These are phyloP conservation scores for Hyaloperonospora brassicae DNA, from an alignment of 352 stramenopile genomes.

Conservation along the genomic window DNA sequence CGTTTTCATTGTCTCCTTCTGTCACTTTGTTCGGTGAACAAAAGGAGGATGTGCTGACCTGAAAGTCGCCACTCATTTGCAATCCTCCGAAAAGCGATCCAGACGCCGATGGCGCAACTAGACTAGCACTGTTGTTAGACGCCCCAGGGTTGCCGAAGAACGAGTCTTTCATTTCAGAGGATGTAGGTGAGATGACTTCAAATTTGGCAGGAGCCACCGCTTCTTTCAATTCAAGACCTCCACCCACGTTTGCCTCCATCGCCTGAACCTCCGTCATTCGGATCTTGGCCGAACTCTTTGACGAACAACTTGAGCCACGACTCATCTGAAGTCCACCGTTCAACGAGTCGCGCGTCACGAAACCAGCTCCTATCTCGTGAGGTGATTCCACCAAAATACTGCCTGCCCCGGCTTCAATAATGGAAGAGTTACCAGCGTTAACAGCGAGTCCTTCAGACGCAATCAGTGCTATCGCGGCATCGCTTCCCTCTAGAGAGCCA, in stretches of 20 bases:
- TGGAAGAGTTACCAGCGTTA: slow-evolving; percentile 3
- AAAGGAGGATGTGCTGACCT: slow-evolving; percentile 16
- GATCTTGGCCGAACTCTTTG: slow-evolving; percentile 9
- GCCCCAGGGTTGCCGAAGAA: slow-evolving; percentile 35
- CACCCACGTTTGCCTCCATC: background rate
- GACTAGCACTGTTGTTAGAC: slow-evolving; percentile 8
- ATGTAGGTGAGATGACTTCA: slow-evolving; percentile 30
- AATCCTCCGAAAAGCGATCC: slow-evolving; percentile 37
- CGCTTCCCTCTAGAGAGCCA: background rate
- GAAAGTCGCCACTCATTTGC: slow-evolving; percentile 34
- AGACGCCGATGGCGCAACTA: slow-evolving; percentile 20
- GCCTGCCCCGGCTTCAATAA: slow-evolving; percentile 6
- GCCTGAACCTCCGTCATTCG: slow-evolving; percentile 1
- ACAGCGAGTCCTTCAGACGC: slow-evolving; percentile 30
- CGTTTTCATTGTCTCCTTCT: slow-evolving; percentile 6
- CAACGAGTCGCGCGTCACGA: slow-evolving; percentile 12
- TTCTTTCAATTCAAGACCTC: slow-evolving; percentile 10
- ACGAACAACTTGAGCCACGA: slow-evolving; percentile 7
- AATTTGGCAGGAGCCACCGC: slow-evolving; percentile 5
- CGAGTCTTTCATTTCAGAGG: slow-evolving; percentile 39
- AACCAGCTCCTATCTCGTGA: slow-evolving; percentile 5
- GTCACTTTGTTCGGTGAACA: slow-evolving; percentile 10
- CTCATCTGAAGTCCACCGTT: slow-evolving; percentile 42
- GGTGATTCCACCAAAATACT: slow-evolving; percentile 7
- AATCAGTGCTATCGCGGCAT: slow-evolving; percentile 8